Evolutionary conservation across 805 yeast genomes (phyloP).

Genomic region (Candida corydali): DNA sequence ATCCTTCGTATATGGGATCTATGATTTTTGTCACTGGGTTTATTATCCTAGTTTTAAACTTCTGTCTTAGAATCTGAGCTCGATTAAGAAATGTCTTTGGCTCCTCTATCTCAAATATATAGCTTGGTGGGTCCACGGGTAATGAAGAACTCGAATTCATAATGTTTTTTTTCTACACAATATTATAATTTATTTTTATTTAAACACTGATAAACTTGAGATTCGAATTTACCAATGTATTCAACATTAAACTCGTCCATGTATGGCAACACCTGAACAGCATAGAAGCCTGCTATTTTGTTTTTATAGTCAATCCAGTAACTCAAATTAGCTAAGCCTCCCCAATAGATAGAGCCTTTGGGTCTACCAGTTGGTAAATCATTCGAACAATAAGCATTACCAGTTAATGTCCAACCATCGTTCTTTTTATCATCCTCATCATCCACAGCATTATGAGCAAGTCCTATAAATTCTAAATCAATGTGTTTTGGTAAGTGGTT

Average conservation of each 20-base stretch:
- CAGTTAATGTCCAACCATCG: slow-evolving; percentile 34
- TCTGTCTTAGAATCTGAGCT: slow-evolving; percentile 34
- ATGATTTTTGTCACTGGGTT: slow-evolving; percentile 40
- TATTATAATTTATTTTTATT: slow-evolving; percentile 7
- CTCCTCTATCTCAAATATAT: slow-evolving; percentile 35
- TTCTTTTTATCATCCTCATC: slow-evolving; percentile 11
- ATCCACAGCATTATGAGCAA: slow-evolving; percentile 14
- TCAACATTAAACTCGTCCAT: slow-evolving; percentile 21
- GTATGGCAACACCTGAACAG: slow-evolving; percentile 33
- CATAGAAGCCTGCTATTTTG: slow-evolving; percentile 37
- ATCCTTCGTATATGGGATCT: slow-evolving; percentile 51
- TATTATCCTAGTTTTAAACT: slow-evolving; percentile 33
- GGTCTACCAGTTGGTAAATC: slow-evolving; percentile 32
- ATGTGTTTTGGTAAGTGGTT: slow-evolving; percentile 28
- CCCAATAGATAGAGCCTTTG: slow-evolving; percentile 32
- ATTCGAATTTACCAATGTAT: slow-evolving; percentile 21
- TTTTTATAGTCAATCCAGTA: slow-evolving; percentile 39
- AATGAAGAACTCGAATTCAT: not conserved
- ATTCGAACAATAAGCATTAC: slow-evolving; percentile 25
- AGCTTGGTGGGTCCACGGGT: slow-evolving; percentile 4
- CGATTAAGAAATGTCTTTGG: slow-evolving; percentile 23
- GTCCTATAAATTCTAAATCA: slow-evolving; percentile 16
- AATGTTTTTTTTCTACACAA: not conserved
- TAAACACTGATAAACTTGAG: slow-evolving; percentile 18
- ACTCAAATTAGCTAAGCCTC: slow-evolving; percentile 36